Conservation (phyloP, 2,329 filamentous ascomycete genomes). For the Corynespora cassiicola region DNA sequence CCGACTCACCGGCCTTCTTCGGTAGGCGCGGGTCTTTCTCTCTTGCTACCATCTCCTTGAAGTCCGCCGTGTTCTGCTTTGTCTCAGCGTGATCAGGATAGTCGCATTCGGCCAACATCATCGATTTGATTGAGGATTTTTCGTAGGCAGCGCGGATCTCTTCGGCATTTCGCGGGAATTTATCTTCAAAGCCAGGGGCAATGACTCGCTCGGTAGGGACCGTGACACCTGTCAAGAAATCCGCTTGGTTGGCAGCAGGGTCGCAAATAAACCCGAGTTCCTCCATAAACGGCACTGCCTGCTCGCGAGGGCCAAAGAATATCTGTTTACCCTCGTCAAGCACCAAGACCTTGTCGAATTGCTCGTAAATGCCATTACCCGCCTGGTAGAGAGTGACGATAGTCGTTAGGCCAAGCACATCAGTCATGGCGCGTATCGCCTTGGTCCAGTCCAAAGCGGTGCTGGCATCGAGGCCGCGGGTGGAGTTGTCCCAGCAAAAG, state of each 20-base stretch:
- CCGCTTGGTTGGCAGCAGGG: constrained; percentile 68
- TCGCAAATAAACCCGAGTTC: constrained; percentile 71
- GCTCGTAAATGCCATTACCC: constrained; percentile 14
- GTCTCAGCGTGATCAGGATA: too few species aligned
- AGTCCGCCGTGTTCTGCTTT: too few species aligned
- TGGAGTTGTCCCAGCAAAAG: constrained; percentile 47
- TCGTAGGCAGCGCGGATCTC: too few species aligned
- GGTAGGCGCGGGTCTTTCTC: too few species aligned
- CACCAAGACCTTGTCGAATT: constrained; percentile 74
- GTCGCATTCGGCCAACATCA: too few species aligned
- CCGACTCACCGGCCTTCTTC: constrained; percentile 44
- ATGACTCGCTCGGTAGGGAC: constrained; percentile 46
- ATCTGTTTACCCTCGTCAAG: constrained; percentile 77
- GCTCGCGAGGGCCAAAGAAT: constrained; percentile 68
- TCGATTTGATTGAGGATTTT: too few species aligned
- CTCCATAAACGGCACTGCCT: constrained; percentile 70
- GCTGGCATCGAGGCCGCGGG: constrained; percentile 31
- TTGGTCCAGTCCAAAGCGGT: constrained; percentile 61
- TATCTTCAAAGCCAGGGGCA: constrained; percentile 41
- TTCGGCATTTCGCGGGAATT: constrained; percentile 47
- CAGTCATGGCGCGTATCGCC: constrained; percentile 56
- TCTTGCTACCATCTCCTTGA: constrained; percentile 74
- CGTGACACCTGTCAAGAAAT: constrained; percentile 76
- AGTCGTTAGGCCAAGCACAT: constrained; percentile 53
- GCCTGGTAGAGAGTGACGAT: constrained; percentile 62